phyloP scores from a whole-genome alignment of 257 asterid genomes.

The Solanum raphanifolium region DNA sequence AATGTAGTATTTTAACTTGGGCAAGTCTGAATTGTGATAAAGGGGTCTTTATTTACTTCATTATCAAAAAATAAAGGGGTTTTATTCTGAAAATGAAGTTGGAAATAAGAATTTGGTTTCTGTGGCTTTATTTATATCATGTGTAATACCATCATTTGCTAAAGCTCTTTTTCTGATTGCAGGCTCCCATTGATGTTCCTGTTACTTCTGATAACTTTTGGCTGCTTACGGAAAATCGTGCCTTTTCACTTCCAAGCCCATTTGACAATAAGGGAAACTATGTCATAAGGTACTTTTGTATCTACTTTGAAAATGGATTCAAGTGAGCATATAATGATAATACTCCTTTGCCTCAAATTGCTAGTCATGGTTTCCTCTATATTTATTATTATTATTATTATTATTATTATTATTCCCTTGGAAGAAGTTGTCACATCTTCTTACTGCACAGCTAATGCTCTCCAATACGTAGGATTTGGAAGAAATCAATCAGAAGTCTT shows the following conservation, averaged over 20 bases:
- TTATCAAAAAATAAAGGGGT: too few species aligned
- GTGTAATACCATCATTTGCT: not conserved
- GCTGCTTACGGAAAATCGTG: conserved; percentile 61
- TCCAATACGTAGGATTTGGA: not conserved
- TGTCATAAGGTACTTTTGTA: conserved; percentile 63
- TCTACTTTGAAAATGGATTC: not conserved
- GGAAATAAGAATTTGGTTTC: not conserved
- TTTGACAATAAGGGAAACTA: conserved; percentile 79
- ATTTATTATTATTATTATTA: not conserved
- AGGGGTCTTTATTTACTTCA: not conserved
- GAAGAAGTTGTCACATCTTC: not conserved
- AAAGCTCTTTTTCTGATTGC: conserved; percentile 12
- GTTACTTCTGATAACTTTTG: conserved; percentile 91
- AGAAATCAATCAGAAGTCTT: not conserved
- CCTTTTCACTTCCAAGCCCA: conserved; percentile 78
- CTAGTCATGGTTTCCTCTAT: not conserved
- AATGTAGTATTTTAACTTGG: not conserved
- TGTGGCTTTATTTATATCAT: not conserved
- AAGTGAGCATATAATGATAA: not conserved
- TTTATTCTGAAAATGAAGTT: not conserved
- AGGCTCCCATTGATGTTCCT: conserved; percentile 86
- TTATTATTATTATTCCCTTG: not conserved
- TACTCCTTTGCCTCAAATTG: not conserved
- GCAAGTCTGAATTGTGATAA: not conserved
- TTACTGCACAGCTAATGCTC: not conserved